These are phyloP conservation scores for Moringa oleifera DNA, from an alignment of 345 rosid genomes.

Conservation along the genomic window DNA sequence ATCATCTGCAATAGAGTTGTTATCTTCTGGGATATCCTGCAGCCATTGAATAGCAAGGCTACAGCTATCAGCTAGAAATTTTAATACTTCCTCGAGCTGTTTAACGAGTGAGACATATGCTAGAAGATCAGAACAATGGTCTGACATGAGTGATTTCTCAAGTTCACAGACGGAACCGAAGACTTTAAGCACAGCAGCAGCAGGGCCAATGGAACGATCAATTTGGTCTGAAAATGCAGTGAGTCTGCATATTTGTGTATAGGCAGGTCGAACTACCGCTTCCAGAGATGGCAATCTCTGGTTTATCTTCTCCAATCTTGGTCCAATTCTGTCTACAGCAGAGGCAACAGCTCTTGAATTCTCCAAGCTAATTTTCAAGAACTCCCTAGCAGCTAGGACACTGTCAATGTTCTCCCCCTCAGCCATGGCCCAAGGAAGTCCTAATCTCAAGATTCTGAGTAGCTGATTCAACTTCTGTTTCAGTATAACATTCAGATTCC, in stretches of 20 bases:
- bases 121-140: constrained; percentile 22
- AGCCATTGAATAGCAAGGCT: constrained; percentile 69
- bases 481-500: not conserved
- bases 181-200: constrained; percentile 51
- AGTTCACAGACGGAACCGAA: constrained; percentile 42
- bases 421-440: constrained; percentile 25
- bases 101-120: constrained; percentile 41
- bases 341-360: constrained; percentile 47
- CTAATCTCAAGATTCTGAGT: not conserved
- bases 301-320: constrained; percentile 33
- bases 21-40: constrained; percentile 46
- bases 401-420: constrained; percentile 28
- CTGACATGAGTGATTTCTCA: constrained; percentile 32
- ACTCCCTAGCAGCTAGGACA: constrained; percentile 38
- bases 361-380: constrained; percentile 48
- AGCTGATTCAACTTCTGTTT: not conserved
- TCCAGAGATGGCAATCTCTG: constrained; percentile 36
- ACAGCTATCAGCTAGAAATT: constrained; percentile 61
- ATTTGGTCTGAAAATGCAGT: constrained; percentile 44
- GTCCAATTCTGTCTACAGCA: constrained; percentile 34
- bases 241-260: constrained; percentile 32
- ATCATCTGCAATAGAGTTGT: constrained; percentile 28
- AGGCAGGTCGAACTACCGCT: too few species aligned
- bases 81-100: constrained; percentile 55
- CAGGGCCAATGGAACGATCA: constrained; percentile 48